phyloP scores from a whole-genome alignment of 2,329 filamentous ascomycete species.

The Calonectria pauciramosa region DNA sequence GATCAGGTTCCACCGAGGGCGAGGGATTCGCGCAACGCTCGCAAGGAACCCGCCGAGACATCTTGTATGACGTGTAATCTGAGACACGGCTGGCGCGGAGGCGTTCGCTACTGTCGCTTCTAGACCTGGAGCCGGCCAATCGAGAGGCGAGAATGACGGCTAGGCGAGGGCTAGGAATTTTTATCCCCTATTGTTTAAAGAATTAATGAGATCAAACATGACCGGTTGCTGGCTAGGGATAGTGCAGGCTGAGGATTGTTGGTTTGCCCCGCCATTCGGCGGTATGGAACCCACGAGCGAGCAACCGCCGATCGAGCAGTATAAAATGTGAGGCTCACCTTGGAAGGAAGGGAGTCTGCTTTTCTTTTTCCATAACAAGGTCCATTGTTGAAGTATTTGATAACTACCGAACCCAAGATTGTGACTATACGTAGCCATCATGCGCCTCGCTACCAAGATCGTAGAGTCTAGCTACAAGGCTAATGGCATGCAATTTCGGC shows the following conservation, averaged over 20 bases:
- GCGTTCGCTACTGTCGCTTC: not conserved
- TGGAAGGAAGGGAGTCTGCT: not conserved
- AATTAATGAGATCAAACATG: not conserved
- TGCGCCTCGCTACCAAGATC: not conserved
- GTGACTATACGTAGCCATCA: not conserved
- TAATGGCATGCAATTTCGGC: constrained; percentile 46
- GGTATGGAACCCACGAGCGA: not conserved
- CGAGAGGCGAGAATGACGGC: not conserved
- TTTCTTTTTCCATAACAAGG: not conserved
- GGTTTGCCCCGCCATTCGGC: not conserved
- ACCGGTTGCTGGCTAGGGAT: not conserved
- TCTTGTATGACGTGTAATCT: not conserved
- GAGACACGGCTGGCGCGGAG: not conserved
- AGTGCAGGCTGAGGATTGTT: not conserved
- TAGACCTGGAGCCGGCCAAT: not conserved
- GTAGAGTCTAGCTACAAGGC: constrained; percentile 42
- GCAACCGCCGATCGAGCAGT: not conserved
- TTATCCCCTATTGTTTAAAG: not conserved
- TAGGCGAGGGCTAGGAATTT: not conserved
- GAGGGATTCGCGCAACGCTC: not conserved
- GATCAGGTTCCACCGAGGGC: not conserved
- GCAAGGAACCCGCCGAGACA: not conserved
- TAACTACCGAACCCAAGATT: not conserved
- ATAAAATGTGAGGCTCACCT: not conserved
- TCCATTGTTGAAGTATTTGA: not conserved